A percentile compares a stretch with the other conserved stretches of the same genome.
phyloP scores from a whole-genome alignment of 306 rosid species.

The Ochetophila trinervis region DNA sequence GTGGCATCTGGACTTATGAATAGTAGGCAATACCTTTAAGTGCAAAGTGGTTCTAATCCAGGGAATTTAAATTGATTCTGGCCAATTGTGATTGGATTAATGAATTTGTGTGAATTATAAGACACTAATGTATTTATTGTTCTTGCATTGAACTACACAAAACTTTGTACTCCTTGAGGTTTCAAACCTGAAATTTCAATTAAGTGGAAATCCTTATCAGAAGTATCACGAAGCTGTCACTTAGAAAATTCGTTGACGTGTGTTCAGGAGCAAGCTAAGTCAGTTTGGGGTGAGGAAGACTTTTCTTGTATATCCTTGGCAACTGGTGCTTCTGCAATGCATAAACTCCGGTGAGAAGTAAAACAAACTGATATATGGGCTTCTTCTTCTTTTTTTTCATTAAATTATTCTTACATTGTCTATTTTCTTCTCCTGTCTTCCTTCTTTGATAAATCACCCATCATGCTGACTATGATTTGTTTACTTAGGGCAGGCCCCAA shows the following conservation, averaged over 20 bases:
- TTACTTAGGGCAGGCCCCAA: constrained; percentile 63
- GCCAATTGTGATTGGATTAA: neutral
- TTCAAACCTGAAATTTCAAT: neutral
- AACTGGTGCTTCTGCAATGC: constrained; percentile 85
- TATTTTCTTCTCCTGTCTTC: neutral
- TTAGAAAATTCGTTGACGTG: neutral
- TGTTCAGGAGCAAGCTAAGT: constrained; percentile 68
- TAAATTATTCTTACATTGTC: neutral
- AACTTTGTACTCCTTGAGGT: neutral
- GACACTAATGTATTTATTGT: neutral
- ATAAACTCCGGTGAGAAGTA: constrained; percentile 76
- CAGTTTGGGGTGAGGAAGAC: constrained; percentile 73
- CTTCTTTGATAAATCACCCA: neutral
- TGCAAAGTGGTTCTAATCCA: neutral
- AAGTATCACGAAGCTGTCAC: neutral
- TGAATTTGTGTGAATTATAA: neutral
- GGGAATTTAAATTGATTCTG: neutral
- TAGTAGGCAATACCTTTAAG: too few species aligned
- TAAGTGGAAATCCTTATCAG: neutral
- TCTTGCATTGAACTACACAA: neutral
- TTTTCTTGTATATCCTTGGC: constrained; percentile 70
- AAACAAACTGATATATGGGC: neutral
- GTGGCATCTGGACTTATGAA: too few species aligned
- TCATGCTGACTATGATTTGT: constrained; percentile 12
- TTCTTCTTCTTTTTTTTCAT: neutral